Evolutionary conservation across 2,329 filamentous ascomycete species (phyloP), one percentile per base, ranked within the genome.

Genomic region (Penicillium sp.): DNA sequence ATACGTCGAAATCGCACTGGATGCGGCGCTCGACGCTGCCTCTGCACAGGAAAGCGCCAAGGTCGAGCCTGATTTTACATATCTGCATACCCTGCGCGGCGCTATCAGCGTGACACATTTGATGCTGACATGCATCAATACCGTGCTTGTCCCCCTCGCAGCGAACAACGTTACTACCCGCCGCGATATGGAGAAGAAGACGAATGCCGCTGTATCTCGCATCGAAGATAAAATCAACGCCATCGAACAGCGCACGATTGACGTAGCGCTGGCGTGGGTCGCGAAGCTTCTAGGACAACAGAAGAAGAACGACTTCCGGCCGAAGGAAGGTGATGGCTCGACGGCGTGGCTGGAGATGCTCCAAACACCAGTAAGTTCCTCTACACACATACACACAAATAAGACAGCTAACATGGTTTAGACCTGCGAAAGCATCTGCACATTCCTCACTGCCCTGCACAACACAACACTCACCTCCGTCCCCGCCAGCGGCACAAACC

Each of bases 101-200:
- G 89, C 91, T 8, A 90, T 96, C 54, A 92, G 87, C 54, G 93
- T 97, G 61, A 88, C 94, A 8, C 92, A 93, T 69, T 84, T 99
- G 64, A 95, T 97, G 85, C 87, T 93, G 64, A 90, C 91, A 60
- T 96, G 94, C 65, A 92, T 96, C 63, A 86, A 88, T 58, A 92
- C 91, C 3, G 90, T 97, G 16, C 84, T 99, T 21, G 88, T 97
- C 62, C 91, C 91, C 11, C 83, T 99, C 8, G 92, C 93, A 21
- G 86, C 93, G 57, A 86, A 88, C 55, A 97, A 95, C 72, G 88
- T 95, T 20, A 97, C 91, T 0, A 91, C 96, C 54, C 86, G 91
- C 46, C 85, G 91, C 59, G 91, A 89, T 68, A 93, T 97, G 83
- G 90, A 95, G 67, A 91, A 92, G 62, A 86, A 90, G 64, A 87